Evolutionary conservation across 768 basidiomycete species (phyloP), one percentile per base, ranked within the genome.

Genomic region (Trametes gibbosa): DNA sequence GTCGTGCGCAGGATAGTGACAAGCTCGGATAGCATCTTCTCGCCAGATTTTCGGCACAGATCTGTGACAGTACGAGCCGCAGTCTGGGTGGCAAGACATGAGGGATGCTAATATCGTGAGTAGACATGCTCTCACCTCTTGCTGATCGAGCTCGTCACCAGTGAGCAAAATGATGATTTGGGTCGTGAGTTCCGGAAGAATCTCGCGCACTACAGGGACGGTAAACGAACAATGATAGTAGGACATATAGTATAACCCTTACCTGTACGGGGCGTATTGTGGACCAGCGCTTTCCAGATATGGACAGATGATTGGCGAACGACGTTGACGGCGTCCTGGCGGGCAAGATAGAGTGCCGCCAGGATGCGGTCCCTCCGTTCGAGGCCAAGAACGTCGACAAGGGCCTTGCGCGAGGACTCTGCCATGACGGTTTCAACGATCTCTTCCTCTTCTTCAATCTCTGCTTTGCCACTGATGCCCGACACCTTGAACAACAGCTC

Each of bases 251-350:
- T 32, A 35, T 52, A 34, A 19, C 53, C n/a, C 76, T 56, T 69
- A 93, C 93, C 88, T 63, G 94, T 96, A 45, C 89, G 80, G 5
- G 93, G 95, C 0, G 94, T 96, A 66, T 96, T 98, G 71, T 93
- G 84, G 10, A 99, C 95, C 62, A 98, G 79, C 4, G 94, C 96
- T 74, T 98, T 98, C 97, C 97, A 99, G 63, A 98, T 97, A 57
- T 93, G 93, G 45, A 96, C 84, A 0, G 95, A 91, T 2, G 93
- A 85, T 70, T 93, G 91, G 40, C 96, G 86, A 37, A 98, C 95
- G 45, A 87, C 82, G 41, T 84, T 86, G 64, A 97, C 92, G 13
- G 90, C 81, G 72, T 98, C 97, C 72, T 98, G 96, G 46, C 95
- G 86, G 53, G 95, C 91, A 63, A 98, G 80, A 72, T 95, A 99